These are phyloP conservation scores for Ilyonectria destructans DNA, from an alignment of 2,329 filamentous ascomycete species.

Conservation along the genomic window DNA sequence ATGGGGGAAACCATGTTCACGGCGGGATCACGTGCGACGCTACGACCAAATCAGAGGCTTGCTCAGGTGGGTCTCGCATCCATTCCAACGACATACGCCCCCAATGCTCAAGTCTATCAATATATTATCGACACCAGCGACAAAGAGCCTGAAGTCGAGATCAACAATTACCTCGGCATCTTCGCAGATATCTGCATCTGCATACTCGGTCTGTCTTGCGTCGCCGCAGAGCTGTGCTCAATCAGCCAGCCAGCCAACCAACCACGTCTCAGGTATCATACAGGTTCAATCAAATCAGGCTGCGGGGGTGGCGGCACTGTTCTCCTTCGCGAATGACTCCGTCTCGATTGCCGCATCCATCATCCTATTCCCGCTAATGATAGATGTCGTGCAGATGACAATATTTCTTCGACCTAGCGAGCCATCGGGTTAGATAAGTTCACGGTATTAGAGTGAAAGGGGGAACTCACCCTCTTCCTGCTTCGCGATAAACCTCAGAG, in stretches of 20 bases:
- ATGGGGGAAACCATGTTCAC: conserved; percentile 45
- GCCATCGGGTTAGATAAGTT: conserved; percentile 32
- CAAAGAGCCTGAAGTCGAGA: conserved; percentile 1
- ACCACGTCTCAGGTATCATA: conserved; percentile 37
- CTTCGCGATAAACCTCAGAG: conserved; percentile 89
- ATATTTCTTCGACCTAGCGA: conserved; percentile 80
- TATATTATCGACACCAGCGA: conserved; percentile 3
- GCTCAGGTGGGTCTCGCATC: conserved; percentile 40
- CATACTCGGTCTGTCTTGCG: conserved; percentile 2
- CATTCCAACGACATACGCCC: conserved; percentile 26
- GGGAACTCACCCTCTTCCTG: conserved; percentile 78
- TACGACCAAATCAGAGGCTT: conserved; percentile 43
- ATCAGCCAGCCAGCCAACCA: conserved; percentile 25
- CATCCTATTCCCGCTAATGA: conserved; percentile 91
- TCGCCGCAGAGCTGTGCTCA: conserved; percentile 26
- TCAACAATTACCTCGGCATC: conserved; percentile 2
- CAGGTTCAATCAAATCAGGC: conserved; percentile 37
- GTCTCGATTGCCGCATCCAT: conserved; percentile 89
- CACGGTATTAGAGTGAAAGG: conserved; percentile 1
- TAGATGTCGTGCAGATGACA: conserved; percentile 92
- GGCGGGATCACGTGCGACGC: conserved; percentile 45
- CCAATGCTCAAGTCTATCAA: conserved; percentile 20
- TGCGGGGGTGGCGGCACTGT: conserved; percentile 39
- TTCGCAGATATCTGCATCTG: neutral
- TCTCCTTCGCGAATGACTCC: conserved; percentile 70